These are phyloP conservation scores for Macrolepiota albuminosa DNA, from an alignment of 768 basidiomycete genomes.

Conservation along the genomic window DNA sequence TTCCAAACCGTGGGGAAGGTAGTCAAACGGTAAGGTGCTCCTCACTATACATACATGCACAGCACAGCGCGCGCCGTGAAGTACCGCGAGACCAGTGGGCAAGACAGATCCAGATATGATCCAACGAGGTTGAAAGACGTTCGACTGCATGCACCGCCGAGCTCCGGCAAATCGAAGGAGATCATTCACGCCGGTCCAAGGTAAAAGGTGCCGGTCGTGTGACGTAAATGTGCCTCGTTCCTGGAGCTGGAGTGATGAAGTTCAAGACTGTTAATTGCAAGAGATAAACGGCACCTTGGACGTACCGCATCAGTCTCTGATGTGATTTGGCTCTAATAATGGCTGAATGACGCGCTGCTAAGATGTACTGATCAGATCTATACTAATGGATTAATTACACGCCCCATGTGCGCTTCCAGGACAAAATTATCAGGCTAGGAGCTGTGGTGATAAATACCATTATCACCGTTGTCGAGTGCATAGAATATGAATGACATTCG, in stretches of 20 bases:
- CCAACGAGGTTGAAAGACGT: background rate
- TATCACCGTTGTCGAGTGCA: background rate
- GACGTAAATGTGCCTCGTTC: background rate
- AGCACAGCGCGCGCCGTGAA: background rate
- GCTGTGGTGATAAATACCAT: background rate
- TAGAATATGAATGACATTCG: background rate
- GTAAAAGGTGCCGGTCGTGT: background rate
- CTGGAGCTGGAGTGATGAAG: background rate
- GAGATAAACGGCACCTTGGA: background rate
- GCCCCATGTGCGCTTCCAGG: background rate
- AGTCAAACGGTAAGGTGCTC: background rate
- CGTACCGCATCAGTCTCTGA: background rate
- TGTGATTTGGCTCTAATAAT: no score
- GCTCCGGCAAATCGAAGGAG: background rate
- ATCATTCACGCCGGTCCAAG: background rate
- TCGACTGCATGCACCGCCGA: background rate
- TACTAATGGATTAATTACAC: background rate
- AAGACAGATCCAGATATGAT: background rate
- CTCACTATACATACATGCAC: background rate
- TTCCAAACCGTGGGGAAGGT: background rate
- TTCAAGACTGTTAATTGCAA: background rate
- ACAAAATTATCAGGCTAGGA: background rate
- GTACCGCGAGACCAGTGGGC: background rate
- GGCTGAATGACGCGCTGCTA: background rate
- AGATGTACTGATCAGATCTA: background rate